phyloP scores from a whole-genome alignment of 768 basidiomycete species.

The Terana coerulea region DNA sequence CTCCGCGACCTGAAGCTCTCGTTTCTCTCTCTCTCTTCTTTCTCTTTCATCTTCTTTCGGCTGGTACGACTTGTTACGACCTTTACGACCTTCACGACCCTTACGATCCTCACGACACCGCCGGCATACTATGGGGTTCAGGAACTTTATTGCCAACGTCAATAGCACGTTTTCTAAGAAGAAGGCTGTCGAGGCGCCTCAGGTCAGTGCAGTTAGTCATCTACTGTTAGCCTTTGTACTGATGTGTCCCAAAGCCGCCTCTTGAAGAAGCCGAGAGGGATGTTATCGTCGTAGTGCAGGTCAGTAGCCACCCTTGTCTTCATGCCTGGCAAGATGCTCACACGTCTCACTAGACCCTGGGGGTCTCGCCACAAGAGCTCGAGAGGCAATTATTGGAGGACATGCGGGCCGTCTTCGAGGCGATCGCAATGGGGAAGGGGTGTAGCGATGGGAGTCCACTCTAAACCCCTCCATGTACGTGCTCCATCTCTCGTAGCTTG shows the following conservation, averaged over 20 bases:
- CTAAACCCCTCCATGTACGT: neutral
- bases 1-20: too few species aligned
- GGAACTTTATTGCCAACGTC: neutral
- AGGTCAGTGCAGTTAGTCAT: too few species aligned
- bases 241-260: neutral
- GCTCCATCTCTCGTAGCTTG: neutral
- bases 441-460: neutral
- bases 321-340: too few species aligned
- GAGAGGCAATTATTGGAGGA: neutral
- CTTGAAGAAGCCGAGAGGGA: too few species aligned
- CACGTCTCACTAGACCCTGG: too few species aligned
- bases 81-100: too few species aligned
- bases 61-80: neutral
- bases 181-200: neutral
- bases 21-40: neutral
- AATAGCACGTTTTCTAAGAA: neutral
- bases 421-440: neutral
- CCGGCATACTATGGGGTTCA: neutral
- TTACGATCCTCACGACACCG: too few species aligned
- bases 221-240: too few species aligned
- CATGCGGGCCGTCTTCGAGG: neutral
- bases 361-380: slow-evolving; percentile 1
- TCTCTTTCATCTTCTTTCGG: neutral
- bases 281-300: too few species aligned
- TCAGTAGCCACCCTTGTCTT: too few species aligned